phyloP scores from a whole-genome alignment of 2,329 filamentous ascomycete genomes.

The Alternaria atra region DNA sequence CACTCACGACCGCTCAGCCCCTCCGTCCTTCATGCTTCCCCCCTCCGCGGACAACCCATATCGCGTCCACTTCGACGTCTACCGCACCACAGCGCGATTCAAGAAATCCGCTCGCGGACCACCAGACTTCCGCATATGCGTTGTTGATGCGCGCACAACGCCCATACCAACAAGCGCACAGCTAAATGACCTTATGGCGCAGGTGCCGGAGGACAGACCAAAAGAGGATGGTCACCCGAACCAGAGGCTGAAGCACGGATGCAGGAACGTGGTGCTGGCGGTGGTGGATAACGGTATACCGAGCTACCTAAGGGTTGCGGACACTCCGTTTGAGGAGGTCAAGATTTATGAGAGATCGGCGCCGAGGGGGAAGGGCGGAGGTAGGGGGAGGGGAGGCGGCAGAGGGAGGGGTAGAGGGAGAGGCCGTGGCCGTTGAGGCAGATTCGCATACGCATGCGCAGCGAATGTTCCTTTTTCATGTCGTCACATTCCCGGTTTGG shows the following conservation, averaged over 20 bases:
- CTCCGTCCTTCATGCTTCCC: conserved; percentile 46
- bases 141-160: conserved; percentile 78
- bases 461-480: too few species aligned
- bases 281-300: conserved; percentile 90
- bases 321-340: conserved; percentile 79
- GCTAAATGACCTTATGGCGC: conserved; percentile 74
- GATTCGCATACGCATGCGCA: too few species aligned
- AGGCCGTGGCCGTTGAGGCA: conserved; percentile 11
- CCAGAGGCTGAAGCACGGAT: conserved; percentile 82
- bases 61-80: conserved; percentile 80
- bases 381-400: conserved; percentile 49
- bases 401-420: conserved; percentile 40
- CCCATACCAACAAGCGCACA: conserved; percentile 77
- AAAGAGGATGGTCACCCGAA: conserved; percentile 68
- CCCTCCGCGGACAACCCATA: conserved; percentile 64
- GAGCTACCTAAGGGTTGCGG: conserved; percentile 83
- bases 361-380: conserved; percentile 50
- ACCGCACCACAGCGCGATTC: conserved; percentile 74
- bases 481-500: too few species aligned
- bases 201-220: conserved; percentile 74
- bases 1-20: conserved; percentile 68
- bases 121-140: conserved; percentile 85
- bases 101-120: conserved; percentile 79
- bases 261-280: conserved; percentile 83
- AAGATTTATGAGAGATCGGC: conserved; percentile 66